Conservation (phyloP, 1,139 yeast species). For the Pichia sp. region DNA sequence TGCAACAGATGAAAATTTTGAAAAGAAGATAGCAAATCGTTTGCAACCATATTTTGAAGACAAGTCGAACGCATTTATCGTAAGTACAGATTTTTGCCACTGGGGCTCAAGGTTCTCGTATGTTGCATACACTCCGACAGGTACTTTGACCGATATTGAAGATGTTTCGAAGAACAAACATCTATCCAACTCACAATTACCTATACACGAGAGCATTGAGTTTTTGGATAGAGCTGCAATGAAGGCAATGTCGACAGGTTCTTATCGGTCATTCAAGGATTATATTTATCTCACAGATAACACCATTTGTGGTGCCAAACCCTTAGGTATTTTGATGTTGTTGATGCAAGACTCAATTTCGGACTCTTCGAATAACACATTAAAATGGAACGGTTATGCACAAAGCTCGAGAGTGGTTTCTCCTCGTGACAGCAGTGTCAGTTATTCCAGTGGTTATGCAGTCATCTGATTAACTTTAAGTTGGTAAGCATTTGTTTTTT, state of each 20-base stretch:
- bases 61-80: conserved; percentile 61
- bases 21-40: conserved; percentile 43
- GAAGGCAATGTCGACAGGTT: conserved; percentile 54
- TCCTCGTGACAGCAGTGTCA: conserved; percentile 70
- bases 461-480: conserved; percentile 23
- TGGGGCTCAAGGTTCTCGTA: conserved; percentile 87
- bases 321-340: conserved; percentile 61
- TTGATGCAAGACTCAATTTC: conserved; percentile 40
- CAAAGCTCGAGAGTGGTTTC: conserved; percentile 62
- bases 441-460: conserved; percentile 84
- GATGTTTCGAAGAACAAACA: conserved; percentile 22
- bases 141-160: conserved; percentile 30
- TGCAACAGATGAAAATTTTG: conserved; percentile 47
- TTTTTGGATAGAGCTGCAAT: conserved; percentile 66
- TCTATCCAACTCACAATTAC: conserved; percentile 28
- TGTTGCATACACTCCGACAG: conserved; percentile 49
- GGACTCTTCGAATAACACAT: conserved; percentile 30
- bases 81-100: conserved; percentile 93
- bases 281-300: conserved; percentile 72
- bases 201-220: conserved; percentile 71
- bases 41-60: conserved; percentile 55
- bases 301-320: conserved; percentile 92
- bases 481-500: background rate
- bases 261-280: conserved; percentile 53
- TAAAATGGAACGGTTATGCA: conserved; percentile 77